Evolutionary conservation across 805 yeast species (phyloP).

Genomic region (Cyberlindnera americana): DNA sequence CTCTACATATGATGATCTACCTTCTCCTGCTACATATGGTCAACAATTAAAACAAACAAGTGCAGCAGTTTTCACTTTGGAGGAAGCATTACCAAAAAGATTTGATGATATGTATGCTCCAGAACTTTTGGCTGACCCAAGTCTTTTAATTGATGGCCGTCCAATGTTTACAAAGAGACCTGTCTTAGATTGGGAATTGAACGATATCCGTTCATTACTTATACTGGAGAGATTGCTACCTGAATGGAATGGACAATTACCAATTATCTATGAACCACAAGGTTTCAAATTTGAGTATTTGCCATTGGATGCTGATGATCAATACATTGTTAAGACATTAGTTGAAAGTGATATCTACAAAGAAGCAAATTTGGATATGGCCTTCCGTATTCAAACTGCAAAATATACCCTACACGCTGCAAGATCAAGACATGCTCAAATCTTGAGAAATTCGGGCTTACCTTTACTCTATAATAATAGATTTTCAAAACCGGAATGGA

Average conservation of each 20-base stretch:
- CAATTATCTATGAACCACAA: constrained; percentile 34
- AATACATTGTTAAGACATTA: constrained; percentile 43
- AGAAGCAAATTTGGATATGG: constrained; percentile 55
- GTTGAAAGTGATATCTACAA: constrained; percentile 60
- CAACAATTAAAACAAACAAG: constrained; percentile 8
- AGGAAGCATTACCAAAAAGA: constrained; percentile 49
- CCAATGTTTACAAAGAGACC: constrained; percentile 61
- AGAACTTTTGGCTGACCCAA: constrained; percentile 45
- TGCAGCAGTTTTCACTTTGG: constrained; percentile 31
- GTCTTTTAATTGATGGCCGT: constrained; percentile 49
- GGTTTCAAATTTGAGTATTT: constrained; percentile 46
- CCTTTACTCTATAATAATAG: constrained; percentile 18
- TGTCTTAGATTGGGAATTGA: constrained; percentile 66
- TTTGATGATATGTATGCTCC: constrained; percentile 57
- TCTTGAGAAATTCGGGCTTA: constrained; percentile 27
- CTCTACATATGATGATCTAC: constrained; percentile 6
- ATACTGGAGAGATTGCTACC: constrained; percentile 44
- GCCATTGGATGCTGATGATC: constrained; percentile 55
- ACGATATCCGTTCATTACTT: constrained; percentile 63
- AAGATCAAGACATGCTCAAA: constrained; percentile 42
- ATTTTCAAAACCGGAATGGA: constrained; percentile 60
- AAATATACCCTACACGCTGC: constrained; percentile 58
- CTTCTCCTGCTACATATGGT: constrained; percentile 6
- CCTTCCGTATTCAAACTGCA: constrained; percentile 58
- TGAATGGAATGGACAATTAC: constrained; percentile 55